These are phyloP conservation scores for Candida neerlandica DNA, from an alignment of 1,139 yeast species.

Conservation along the genomic window DNA sequence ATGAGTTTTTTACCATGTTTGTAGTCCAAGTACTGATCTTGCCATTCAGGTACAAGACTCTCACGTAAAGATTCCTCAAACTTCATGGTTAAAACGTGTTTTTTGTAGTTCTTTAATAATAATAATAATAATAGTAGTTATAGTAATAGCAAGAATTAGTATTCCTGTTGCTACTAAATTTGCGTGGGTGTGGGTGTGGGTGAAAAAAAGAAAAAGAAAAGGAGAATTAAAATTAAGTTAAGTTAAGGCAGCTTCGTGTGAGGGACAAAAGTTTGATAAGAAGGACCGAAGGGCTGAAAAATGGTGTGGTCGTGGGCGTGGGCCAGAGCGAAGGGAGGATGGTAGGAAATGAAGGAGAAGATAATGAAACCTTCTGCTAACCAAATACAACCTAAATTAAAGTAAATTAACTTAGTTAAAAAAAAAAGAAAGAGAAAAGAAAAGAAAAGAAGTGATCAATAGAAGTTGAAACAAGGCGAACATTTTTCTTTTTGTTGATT, in stretches of 20 bases:
- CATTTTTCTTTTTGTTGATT: not conserved
- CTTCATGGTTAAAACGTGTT: constrained; percentile 46
- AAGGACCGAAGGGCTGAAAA: not conserved
- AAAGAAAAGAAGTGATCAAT: not conserved
- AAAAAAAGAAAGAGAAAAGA: not conserved
- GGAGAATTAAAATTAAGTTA: too few species aligned
- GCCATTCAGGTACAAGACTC: constrained; percentile 83
- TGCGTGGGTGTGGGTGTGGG: not conserved
- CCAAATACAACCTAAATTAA: not conserved
- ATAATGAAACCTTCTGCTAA: not conserved
- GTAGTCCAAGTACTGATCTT: constrained; percentile 76
- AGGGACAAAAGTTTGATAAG: not conserved
- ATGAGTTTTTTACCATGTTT: constrained; percentile 51
- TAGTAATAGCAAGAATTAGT: too few species aligned
- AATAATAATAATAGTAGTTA: too few species aligned
- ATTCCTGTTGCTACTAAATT: too few species aligned
- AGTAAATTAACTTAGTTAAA: not conserved
- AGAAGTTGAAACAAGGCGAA: not conserved
- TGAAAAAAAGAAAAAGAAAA: too few species aligned
- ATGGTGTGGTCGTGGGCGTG: not conserved
- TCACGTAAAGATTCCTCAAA: constrained; percentile 62
- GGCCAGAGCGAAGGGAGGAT: not conserved
- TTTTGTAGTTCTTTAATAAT: not conserved
- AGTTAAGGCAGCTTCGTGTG: too few species aligned
- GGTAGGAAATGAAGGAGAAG: too few species aligned